phyloP scores from a whole-genome alignment of 1,284 basidiomycete genomes.

The Fomitopsis pinicola region DNA sequence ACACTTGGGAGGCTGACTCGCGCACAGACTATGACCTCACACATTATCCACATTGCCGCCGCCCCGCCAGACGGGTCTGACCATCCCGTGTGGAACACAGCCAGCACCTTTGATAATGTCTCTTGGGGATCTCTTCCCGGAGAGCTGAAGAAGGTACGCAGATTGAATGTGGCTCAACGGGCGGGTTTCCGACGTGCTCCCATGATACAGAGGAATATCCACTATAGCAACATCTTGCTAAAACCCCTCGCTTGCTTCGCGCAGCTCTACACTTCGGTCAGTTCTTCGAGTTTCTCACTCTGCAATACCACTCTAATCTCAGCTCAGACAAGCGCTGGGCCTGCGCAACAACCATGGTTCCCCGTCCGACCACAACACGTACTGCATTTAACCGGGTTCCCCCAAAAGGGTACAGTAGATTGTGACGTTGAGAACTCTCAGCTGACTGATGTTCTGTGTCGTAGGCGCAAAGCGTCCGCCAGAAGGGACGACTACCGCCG shows the following conservation, averaged over 20 bases:
- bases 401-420: slow-evolving; percentile 35
- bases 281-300: slow-evolving; percentile 16
- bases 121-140: slow-evolving; percentile 60
- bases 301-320: slow-evolving; percentile 6
- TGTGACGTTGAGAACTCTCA: background rate
- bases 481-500: slow-evolving; percentile 1
- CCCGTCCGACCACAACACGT: slow-evolving; percentile 39
- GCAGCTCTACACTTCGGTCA: slow-evolving; percentile 49
- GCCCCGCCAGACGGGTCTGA: slow-evolving; percentile 49
- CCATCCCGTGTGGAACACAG: slow-evolving; percentile 52
- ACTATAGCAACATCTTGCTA: slow-evolving; percentile 49
- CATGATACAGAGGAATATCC: slow-evolving; percentile 50
- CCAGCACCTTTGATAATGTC: slow-evolving; percentile 47
- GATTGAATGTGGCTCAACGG: background rate
- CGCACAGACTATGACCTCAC: slow-evolving; percentile 30
- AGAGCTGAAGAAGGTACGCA: slow-evolving; percentile 58
- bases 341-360: slow-evolving; percentile 52
- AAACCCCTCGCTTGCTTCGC: slow-evolving; percentile 41
- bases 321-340: slow-evolving; percentile 32
- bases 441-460: too few species aligned
- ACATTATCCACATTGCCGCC: slow-evolving; percentile 63
- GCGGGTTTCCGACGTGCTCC: background rate
- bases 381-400: slow-evolving; percentile 46
- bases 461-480: slow-evolving; percentile 18
- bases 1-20: slow-evolving; percentile 6